Evolutionary conservation across 495 filamentous ascomycete species (phyloP).

Genomic region (Recurvomyces mirabilis): DNA sequence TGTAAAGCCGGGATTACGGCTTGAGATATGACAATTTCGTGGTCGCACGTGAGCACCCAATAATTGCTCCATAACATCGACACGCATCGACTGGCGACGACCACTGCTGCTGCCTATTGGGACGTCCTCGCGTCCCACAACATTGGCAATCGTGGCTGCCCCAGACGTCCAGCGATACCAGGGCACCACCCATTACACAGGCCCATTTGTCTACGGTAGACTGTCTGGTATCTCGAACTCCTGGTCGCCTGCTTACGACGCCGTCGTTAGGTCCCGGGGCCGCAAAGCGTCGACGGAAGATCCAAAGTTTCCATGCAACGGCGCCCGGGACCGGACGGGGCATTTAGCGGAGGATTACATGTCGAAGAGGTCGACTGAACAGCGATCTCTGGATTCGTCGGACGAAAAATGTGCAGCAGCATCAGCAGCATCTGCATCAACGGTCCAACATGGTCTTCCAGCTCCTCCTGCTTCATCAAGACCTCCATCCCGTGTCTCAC

Average conservation of each 20-base stretch:
- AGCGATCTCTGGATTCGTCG: no score
- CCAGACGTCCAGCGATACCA: conserved; percentile 13
- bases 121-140: conserved; percentile 13
- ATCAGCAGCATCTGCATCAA: no score
- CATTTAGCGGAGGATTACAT: conserved; percentile 16
- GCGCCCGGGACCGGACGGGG: conserved; percentile 7
- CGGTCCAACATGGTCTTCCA: no score
- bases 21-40: no score
- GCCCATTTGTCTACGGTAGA: conserved; percentile 3
- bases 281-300: background rate
- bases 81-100: no score
- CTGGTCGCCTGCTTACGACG: background rate
- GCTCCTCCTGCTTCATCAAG: no score
- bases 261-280: conserved; percentile 1
- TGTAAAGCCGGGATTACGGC: no score
- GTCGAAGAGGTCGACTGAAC: conserved; percentile 14
- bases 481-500: no score
- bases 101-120: no score
- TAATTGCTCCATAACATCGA: no score
- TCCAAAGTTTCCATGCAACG: conserved; percentile 17
- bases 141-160: conserved; percentile 20
- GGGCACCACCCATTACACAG: conserved; percentile 16
- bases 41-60: no score
- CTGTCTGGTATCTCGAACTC: background rate
- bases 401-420: no score